Evolutionary conservation across 1,284 basidiomycete species (phyloP).

Genomic region (Inonotus hispidus): DNA sequence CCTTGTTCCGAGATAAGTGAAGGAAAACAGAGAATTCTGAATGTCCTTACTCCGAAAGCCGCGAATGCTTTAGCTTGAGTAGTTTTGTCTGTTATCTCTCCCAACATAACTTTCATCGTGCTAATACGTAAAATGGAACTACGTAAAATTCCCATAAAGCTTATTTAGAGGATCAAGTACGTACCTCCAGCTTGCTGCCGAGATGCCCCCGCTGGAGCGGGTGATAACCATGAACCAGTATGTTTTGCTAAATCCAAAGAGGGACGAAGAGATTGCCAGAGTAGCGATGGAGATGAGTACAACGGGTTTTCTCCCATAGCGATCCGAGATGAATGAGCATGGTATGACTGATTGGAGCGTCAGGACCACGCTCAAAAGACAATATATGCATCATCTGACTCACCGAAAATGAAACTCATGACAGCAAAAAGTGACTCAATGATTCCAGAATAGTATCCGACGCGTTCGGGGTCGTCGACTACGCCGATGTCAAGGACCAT

Average conservation of each 20-base stretch:
- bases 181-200: constrained; percentile 13
- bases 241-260: constrained; percentile 20
- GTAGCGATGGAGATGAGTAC: constrained; percentile 18
- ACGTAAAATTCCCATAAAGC: background rate
- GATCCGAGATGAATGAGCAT: constrained; percentile 19
- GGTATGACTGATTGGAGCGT: constrained; percentile 14
- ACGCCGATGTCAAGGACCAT: constrained; percentile 25
- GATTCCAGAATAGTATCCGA: constrained; percentile 24
- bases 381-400: background rate
- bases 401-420: constrained; percentile 21
- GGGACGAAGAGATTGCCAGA: constrained; percentile 15
- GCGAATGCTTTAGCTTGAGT: constrained; percentile 8
- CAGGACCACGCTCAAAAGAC: background rate
- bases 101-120: constrained; percentile 20
- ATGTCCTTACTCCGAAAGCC: constrained; percentile 1
- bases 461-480: constrained; percentile 22
- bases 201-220: constrained; percentile 18
- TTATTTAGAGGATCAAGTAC: too few relatives aligned
- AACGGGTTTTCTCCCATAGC: constrained; percentile 21
- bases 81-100: constrained; percentile 17
- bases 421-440: constrained; percentile 21
- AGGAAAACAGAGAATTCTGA: background rate
- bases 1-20: background rate
- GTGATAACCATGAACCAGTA: constrained; percentile 20
- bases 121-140: constrained; percentile 5